phyloP scores from a whole-genome alignment of 2,329 filamentous ascomycete genomes.

The Fusarium sublunatum region DNA sequence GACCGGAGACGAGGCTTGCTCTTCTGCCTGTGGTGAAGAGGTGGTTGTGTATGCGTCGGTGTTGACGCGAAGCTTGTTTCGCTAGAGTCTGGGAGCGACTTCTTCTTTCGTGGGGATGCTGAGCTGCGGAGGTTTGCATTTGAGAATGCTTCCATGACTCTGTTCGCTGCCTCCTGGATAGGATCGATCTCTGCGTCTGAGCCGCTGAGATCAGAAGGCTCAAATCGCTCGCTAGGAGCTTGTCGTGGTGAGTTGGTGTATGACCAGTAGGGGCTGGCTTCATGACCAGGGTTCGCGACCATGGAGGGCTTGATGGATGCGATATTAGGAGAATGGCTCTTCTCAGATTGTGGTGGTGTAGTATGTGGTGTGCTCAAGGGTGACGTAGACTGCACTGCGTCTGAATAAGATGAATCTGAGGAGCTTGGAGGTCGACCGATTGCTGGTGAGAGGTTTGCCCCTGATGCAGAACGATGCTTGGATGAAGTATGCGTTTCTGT shows the following conservation, averaged over 20 bases:
- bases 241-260: constrained; percentile 37
- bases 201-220: constrained; percentile 27
- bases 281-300: constrained; percentile 7
- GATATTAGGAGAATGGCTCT: constrained; percentile 43
- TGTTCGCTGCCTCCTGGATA: constrained; percentile 48
- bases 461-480: constrained; percentile 16
- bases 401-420: constrained; percentile 54
- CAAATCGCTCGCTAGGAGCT: constrained; percentile 31
- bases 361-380: constrained; percentile 54
- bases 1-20: constrained; percentile 38
- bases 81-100: constrained; percentile 26
- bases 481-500: not conserved
- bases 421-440: constrained; percentile 45
- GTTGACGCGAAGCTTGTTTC: constrained; percentile 46
- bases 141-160: constrained; percentile 49
- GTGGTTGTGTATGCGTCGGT: constrained; percentile 54
- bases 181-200: constrained; percentile 42
- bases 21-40: constrained; percentile 48
- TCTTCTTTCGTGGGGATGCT: constrained; percentile 30
- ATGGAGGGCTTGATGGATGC: constrained; percentile 20
- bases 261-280: constrained; percentile 41
- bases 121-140: constrained; percentile 40
- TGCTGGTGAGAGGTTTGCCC: constrained; percentile 9
- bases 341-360: constrained; percentile 56
- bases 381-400: constrained; percentile 52